Evolutionary conservation across 2,329 filamentous ascomycete genomes (phyloP).

Genomic region (Diaporthe humulicola): DNA sequence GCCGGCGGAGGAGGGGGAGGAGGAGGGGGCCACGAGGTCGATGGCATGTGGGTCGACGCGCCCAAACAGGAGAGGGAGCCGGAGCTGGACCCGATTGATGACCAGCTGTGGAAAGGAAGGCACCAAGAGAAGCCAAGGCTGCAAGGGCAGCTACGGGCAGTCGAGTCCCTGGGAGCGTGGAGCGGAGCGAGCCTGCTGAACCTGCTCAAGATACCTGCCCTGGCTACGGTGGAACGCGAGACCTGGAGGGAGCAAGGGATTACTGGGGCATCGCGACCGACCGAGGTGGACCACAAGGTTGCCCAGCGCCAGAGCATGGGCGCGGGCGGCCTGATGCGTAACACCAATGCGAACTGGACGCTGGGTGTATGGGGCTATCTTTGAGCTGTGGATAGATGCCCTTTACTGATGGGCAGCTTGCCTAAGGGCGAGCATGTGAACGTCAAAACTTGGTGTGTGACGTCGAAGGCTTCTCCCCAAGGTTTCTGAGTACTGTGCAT

Average conservation of each 20-base stretch:
- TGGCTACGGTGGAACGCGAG: constrained; percentile 79
- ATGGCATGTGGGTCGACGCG: constrained; percentile 55
- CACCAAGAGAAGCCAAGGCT: constrained; percentile 55
- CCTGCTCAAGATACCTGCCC: constrained; percentile 76
- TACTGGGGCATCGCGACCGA: constrained; percentile 70
- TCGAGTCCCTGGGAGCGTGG: constrained; percentile 81
- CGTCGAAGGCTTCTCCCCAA: neutral
- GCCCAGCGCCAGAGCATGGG: constrained; percentile 76
- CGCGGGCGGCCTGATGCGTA: constrained; percentile 62
- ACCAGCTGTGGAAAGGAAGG: constrained; percentile 63
- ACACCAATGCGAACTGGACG: constrained; percentile 68
- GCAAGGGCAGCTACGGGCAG: constrained; percentile 72
- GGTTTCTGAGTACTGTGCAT: neutral
- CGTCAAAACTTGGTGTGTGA: neutral
- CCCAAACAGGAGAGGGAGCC: constrained; percentile 56
- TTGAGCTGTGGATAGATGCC: neutral
- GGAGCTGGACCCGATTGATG: constrained; percentile 70
- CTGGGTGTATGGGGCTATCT: constrained; percentile 69
- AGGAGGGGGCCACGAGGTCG: constrained; percentile 48
- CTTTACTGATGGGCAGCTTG: neutral
- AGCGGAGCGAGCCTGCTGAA: constrained; percentile 79
- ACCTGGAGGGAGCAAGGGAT: constrained; percentile 77
- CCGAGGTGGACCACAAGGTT: constrained; percentile 70
- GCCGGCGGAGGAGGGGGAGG: constrained; percentile 43
- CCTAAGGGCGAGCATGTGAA: neutral